Conservation (phyloP, 2,329 filamentous ascomycete genomes). For the Dactylellina sp. region DNA sequence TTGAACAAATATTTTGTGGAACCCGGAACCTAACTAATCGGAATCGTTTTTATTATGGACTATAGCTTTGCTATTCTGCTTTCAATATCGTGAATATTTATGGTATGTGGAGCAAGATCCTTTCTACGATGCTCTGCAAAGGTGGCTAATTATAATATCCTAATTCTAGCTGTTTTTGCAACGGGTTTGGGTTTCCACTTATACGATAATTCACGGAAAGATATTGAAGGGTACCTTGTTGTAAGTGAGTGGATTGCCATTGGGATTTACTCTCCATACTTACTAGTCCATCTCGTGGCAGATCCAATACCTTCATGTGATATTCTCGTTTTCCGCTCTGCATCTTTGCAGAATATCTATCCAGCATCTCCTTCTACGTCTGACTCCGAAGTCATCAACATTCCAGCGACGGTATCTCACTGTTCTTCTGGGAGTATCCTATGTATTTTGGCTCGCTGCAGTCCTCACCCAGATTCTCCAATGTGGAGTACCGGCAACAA, state of each 20-base stretch:
- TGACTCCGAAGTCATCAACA: slow-evolving; percentile 28
- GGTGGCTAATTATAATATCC: neutral
- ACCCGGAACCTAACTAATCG: no score
- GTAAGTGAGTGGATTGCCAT: slow-evolving; percentile 27
- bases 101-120: slow-evolving; percentile 21
- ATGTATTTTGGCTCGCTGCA: slow-evolving; percentile 36
- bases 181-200: slow-evolving; percentile 46
- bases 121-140: neutral
- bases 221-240: slow-evolving; percentile 35
- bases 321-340: slow-evolving; percentile 45
- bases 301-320: slow-evolving; percentile 45
- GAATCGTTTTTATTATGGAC: no score
- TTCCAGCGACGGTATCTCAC: slow-evolving; percentile 36
- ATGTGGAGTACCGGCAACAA: slow-evolving; percentile 29
- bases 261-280: neutral
- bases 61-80: slow-evolving; percentile 23
- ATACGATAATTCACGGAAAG: slow-evolving; percentile 42
- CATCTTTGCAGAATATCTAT: slow-evolving; percentile 51
- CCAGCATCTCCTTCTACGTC: slow-evolving; percentile 43
- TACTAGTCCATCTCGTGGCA: neutral
- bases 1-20: neutral
- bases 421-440: slow-evolving; percentile 28
- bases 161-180: slow-evolving; percentile 28
- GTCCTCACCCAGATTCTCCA: slow-evolving; percentile 43
- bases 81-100: slow-evolving; percentile 40